Conservation (phyloP, 2,329 filamentous ascomycete species). For the Exserohilum turcica region DNA sequence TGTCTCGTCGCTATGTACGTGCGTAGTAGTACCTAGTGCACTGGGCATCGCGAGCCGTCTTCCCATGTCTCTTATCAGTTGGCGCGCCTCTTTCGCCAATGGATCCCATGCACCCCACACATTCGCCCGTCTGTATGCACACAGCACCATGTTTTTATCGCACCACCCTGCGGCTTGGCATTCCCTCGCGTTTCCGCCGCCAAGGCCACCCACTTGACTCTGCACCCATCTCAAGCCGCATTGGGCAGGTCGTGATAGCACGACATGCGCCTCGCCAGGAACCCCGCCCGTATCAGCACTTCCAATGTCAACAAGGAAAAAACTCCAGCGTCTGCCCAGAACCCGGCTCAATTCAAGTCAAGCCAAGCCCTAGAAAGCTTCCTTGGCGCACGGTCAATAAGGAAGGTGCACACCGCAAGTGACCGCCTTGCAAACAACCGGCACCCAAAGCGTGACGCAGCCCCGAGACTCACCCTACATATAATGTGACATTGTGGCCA, state of each 20-base stretch:
- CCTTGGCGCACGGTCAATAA: conserved; percentile 27
- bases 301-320: conserved; percentile 19
- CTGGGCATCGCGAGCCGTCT: no score
- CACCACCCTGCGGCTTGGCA: conserved; percentile 4
- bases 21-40: no score
- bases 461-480: conserved; percentile 15
- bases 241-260: conserved; percentile 28
- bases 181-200: conserved; percentile 15
- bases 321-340: conserved; percentile 18
- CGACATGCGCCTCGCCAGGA: conserved; percentile 14
- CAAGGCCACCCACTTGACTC: conserved; percentile 1
- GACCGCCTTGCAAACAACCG: conserved; percentile 16
- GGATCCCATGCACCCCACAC: not conserved
- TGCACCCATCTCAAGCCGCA: conserved; percentile 15
- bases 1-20: no score
- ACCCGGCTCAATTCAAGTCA: conserved; percentile 22
- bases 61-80: no score
- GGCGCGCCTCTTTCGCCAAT: not conserved
- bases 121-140: not conserved
- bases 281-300: conserved; percentile 25
- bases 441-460: conserved; percentile 16
- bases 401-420: conserved; percentile 22
- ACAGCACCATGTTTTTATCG: not conserved
- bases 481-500: conserved; percentile 23
- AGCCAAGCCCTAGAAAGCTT: conserved; percentile 31